These are phyloP conservation scores for Mycena leptocephala DNA, from an alignment of 768 basidiomycete species.

Conservation along the genomic window DNA sequence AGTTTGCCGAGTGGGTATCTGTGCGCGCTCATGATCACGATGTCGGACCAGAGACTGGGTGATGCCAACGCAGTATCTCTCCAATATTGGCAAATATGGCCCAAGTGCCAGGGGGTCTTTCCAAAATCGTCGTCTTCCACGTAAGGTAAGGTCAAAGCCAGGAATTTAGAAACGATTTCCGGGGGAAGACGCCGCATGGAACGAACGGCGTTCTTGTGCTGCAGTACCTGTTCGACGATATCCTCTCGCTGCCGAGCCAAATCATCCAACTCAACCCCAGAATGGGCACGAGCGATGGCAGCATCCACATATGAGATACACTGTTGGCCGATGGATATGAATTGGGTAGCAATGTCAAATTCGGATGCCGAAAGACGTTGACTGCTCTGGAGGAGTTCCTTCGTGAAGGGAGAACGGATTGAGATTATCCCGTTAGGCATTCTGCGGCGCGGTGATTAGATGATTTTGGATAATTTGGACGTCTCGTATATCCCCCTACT, in stretches of 20 bases:
- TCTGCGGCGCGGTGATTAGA: neutral
- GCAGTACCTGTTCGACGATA: neutral
- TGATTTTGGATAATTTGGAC: neutral
- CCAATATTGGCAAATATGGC: slow-evolving; percentile 25
- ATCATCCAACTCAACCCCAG: neutral
- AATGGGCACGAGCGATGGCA: neutral
- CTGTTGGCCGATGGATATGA: neutral
- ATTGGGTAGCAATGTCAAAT: neutral
- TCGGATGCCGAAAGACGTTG: slow-evolving; percentile 15
- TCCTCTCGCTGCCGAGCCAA: neutral
- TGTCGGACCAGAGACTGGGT: slow-evolving; percentile 9
- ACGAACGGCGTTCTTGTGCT: slow-evolving; percentile 3
- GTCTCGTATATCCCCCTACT: neutral
- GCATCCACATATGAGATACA: neutral
- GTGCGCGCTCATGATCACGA: neutral
- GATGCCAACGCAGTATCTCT: neutral
- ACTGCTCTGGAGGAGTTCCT: slow-evolving; percentile 10
- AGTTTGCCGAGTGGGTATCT: neutral
- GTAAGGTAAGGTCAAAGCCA: neutral
- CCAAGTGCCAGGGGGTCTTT: slow-evolving; percentile 20
- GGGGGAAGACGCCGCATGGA: slow-evolving; percentile 4
- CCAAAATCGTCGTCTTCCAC: neutral
- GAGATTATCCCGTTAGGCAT: neutral
- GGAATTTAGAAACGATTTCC: slow-evolving; percentile 16
- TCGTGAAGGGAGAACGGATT: slow-evolving; percentile 1